phyloP scores from a whole-genome alignment of 2,329 filamentous ascomycete genomes.

The Ramichloridium luteum region DNA sequence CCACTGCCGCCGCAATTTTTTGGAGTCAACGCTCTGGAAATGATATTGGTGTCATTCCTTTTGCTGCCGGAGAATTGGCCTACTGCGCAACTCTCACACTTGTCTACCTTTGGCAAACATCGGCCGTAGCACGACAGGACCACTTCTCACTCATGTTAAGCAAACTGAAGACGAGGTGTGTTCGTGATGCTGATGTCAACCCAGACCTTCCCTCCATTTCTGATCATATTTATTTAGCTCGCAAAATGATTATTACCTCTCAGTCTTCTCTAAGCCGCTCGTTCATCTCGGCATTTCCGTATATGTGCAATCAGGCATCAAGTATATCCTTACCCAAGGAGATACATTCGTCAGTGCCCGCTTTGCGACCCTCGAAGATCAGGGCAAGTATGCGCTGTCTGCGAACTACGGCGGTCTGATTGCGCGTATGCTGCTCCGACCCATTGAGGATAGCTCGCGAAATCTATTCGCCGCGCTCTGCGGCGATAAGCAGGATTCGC shows the following conservation, averaged over 20 bases:
- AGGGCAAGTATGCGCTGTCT: constrained; percentile 84
- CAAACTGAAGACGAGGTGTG: constrained; percentile 32
- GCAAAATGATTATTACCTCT: constrained; percentile 31
- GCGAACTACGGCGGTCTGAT: constrained; percentile 85
- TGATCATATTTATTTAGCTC: constrained; percentile 18
- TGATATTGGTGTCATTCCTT: constrained; percentile 67
- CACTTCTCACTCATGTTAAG: constrained; percentile 57
- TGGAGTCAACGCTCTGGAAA: constrained; percentile 43
- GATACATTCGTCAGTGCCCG: constrained; percentile 78
- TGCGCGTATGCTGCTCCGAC: constrained; percentile 82
- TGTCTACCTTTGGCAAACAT: constrained; percentile 57
- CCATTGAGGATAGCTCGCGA: constrained; percentile 84
- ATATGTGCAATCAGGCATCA: constrained; percentile 77
- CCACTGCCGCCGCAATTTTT: constrained; percentile 59
- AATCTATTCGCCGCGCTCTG: constrained; percentile 80
- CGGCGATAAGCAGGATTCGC: constrained; percentile 20
- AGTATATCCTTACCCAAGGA: constrained; percentile 87
- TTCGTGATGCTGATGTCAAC: constrained; percentile 13
- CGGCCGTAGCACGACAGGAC: constrained; percentile 41
- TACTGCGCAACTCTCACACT: constrained; percentile 58
- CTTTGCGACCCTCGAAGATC: constrained; percentile 63
- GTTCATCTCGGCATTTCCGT: constrained; percentile 66
- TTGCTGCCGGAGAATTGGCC: constrained; percentile 71
- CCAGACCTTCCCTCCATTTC: no score
- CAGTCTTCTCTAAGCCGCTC: constrained; percentile 57